These are phyloP conservation scores for Saccharum hybrid DNA, from an alignment of 202 grass and related monocot genomes.

Conservation along the genomic window DNA sequence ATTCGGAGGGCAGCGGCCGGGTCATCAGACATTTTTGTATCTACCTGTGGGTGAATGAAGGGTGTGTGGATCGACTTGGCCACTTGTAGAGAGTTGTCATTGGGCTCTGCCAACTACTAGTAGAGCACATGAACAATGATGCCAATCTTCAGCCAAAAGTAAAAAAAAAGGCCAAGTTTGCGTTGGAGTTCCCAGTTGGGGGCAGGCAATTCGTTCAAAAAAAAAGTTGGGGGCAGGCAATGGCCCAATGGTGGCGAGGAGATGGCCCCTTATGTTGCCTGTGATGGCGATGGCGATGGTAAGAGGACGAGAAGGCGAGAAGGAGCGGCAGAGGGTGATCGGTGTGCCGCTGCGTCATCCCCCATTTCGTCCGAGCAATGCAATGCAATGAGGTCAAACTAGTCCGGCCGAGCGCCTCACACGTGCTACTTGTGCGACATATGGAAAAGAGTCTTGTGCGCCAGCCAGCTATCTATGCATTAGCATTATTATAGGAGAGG, in stretches of 20 bases:
- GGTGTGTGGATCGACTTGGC: too few relatives aligned
- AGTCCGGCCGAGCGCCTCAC: background rate
- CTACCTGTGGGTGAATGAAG: too few relatives aligned
- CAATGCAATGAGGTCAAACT: background rate
- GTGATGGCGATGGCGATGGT: background rate
- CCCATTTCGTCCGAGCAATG: constrained; percentile 7
- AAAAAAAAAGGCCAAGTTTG: background rate
- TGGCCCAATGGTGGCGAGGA: constrained; percentile 5
- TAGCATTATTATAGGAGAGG: background rate
- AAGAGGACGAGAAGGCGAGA: background rate
- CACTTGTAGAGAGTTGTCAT: too few relatives aligned
- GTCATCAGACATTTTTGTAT: too few relatives aligned
- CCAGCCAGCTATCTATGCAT: background rate
- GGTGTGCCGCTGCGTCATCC: constrained; percentile 4
- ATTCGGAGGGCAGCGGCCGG: too few relatives aligned
- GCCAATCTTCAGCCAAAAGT: too few relatives aligned
- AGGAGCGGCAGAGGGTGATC: background rate
- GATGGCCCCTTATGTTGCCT: background rate
- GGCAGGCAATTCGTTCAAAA: too few relatives aligned
- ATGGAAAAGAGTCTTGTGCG: background rate
- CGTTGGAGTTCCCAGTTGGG: background rate
- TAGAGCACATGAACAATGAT: too few relatives aligned
- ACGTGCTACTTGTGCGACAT: background rate
- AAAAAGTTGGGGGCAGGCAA: too few relatives aligned
- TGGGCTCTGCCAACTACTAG: too few relatives aligned